Base-by-base conservation (phyloP, 768 basidiomycete species). In the Lactifluus hygrophoroides region DNA sequence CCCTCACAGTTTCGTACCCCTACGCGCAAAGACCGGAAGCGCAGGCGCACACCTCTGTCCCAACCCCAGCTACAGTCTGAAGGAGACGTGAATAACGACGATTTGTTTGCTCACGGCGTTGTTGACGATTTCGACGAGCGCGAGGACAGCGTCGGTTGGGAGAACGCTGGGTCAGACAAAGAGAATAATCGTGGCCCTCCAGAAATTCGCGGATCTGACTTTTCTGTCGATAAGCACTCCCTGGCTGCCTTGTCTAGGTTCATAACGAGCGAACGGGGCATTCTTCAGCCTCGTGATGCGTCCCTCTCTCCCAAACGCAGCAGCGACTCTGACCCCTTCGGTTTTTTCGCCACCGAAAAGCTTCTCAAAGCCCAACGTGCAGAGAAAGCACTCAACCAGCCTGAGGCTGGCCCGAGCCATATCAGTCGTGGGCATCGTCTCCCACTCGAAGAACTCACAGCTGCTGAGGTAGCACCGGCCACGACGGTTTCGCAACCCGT, bases 251-350 rank as follows among this genome's bases (percentile, higher is more conserved):
- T 9, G 4, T 54, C 49, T 37, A 52, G 51, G 43, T 56, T 52
- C 23, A 11, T 55, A 34, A 23, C 27, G 32, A 54, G 34, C 19
- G 57, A 64, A 19, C 64, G 61, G 23, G 64, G 64, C 17, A 63
- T 64, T 37, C 62, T 64, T 14, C 64, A 64, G 48, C 64, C 64
- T 30, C 61, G 40, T 51, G 45, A 19, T 10, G 35, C 19, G 19
- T 40, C 47, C 6, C 19, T 13, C 42, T 46, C 57, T 21, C 49
- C 57, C n/a, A 35, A 51, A 13, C 61, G 57, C 21, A 58, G 49
- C 37, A n/a, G 14, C n/a, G 47, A 35, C 16, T 63, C 62, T 23
- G 64, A 64, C 28, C 64, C 64, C 19, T 64, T 64, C 48, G 64
- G 64, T 25, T 45, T 64, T 16, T 38, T 64, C 19, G 64, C 64